Conservation (phyloP, 768 basidiomycete species). For the Coprinopsis sp. region DNA sequence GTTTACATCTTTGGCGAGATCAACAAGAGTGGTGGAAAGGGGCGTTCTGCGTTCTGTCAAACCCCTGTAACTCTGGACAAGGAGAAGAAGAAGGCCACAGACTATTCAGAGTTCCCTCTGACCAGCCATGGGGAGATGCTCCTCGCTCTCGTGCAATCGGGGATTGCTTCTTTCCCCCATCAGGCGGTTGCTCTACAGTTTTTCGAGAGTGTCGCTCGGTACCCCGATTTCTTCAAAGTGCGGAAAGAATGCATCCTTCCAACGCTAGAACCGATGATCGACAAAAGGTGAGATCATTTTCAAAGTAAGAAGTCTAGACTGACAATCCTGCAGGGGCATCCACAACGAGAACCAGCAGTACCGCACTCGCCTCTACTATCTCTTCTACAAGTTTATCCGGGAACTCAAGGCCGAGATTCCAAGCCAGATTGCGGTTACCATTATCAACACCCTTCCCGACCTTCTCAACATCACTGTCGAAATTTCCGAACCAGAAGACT, state of each 20-base stretch:
- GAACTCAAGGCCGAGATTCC: constrained; percentile 78
- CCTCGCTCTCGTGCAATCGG: constrained; percentile 75
- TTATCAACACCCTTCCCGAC: constrained; percentile 74
- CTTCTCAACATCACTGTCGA: constrained; percentile 70
- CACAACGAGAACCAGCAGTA: constrained; percentile 70
- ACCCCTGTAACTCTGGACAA: constrained; percentile 58
- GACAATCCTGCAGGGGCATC: constrained; percentile 56
- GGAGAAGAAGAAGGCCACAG: constrained; percentile 59
- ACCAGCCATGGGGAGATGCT: constrained; percentile 91
- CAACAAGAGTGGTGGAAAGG: constrained; percentile 81
- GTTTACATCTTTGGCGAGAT: constrained; percentile 94
- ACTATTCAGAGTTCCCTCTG: constrained; percentile 78
- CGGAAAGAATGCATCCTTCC: constrained; percentile 86
- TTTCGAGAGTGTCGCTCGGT: constrained; percentile 90
- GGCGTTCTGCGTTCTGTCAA: constrained; percentile 82
- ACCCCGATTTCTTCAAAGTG: constrained; percentile 95
- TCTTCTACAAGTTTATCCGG: constrained; percentile 89
- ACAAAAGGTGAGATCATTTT: constrained; percentile 53
- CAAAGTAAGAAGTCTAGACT: not conserved
- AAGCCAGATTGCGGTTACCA: constrained; percentile 58
- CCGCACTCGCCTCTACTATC: constrained; percentile 80
- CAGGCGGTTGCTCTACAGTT: constrained; percentile 82
- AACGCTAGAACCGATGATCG: constrained; percentile 85
- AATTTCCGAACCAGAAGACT: constrained; percentile 73
- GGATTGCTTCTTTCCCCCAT: constrained; percentile 79